Conservation (phyloP, 2,329 filamentous ascomycete species). For the Trichoderma citrinoviride region DNA sequence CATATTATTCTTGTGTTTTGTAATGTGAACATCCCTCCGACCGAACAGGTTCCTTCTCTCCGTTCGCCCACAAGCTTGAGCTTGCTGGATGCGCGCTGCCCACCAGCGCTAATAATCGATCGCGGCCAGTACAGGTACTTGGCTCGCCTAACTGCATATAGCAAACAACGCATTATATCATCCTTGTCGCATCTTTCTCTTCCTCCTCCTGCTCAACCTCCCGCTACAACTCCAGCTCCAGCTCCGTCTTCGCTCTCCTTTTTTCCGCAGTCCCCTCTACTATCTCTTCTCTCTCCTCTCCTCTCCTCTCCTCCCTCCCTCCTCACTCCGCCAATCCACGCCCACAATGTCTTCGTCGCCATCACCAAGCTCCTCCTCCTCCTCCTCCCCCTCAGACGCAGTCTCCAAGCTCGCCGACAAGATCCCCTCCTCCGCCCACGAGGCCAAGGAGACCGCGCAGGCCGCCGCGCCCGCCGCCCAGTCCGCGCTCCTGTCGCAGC, state of each 20-base stretch:
- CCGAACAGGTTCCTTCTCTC: conserved; percentile 6
- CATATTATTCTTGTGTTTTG: not conserved
- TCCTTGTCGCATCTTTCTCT: not conserved
- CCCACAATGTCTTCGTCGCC: conserved; percentile 18
- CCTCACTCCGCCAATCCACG: not conserved
- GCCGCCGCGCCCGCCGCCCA: conserved; percentile 23
- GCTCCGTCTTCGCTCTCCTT: not conserved
- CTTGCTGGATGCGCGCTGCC: not conserved
- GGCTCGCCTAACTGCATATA: conserved; percentile 11
- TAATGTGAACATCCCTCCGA: conserved; percentile 8
- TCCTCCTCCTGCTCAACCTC: not conserved
- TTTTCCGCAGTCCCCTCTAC: not conserved
- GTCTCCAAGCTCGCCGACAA: conserved; percentile 37
- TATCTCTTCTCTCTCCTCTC: not conserved
- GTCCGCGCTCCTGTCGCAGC: conserved; percentile 46
- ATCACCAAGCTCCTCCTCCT: conserved; percentile 1
- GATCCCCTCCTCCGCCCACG: conserved; percentile 43
- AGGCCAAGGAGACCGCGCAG: conserved; percentile 28
- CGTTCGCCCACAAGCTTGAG: not conserved
- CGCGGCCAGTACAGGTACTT: not conserved
- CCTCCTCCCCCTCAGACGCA: conserved; percentile 22
- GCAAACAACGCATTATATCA: not conserved
- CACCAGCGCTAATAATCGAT: not conserved
- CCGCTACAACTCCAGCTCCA: not conserved
- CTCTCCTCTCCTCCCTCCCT: not conserved